A percentile compares a stretch with the other conserved stretches of the same genome.
These are phyloP conservation scores for Tylopilus sp. DNA, from an alignment of 1,284 basidiomycete species.

Conservation along the genomic window DNA sequence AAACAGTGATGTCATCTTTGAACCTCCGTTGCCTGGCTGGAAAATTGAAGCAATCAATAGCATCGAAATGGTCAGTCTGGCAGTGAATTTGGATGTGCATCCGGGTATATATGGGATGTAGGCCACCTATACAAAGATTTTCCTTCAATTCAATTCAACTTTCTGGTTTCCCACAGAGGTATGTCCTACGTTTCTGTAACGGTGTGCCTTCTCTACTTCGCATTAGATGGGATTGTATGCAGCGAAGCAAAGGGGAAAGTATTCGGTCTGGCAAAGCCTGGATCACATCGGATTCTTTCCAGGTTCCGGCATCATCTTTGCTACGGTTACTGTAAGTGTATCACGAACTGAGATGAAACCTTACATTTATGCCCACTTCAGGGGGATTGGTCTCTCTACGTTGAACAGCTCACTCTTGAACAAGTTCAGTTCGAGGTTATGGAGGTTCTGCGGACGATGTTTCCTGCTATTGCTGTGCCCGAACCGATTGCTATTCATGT, in stretches of 20 bases:
- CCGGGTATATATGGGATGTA: slow-evolving; percentile 12
- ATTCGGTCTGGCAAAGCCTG: slow-evolving; percentile 69
- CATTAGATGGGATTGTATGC: slow-evolving; percentile 61
- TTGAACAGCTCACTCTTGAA: slow-evolving; percentile 49
- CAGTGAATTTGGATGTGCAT: neutral
- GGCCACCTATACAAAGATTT: slow-evolving; percentile 69
- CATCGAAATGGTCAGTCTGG: slow-evolving; percentile 54
- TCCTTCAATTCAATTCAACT: slow-evolving; percentile 58
- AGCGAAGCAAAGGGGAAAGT: slow-evolving; percentile 57
- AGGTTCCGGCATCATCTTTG: slow-evolving; percentile 59
- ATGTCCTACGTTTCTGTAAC: neutral
- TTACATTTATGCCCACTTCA: slow-evolving; percentile 19
- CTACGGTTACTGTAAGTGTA: slow-evolving; percentile 56
- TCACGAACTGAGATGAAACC: neutral
- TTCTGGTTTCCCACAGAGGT: slow-evolving; percentile 72
- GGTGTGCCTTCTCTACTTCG: neutral
- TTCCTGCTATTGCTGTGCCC: slow-evolving; percentile 50
- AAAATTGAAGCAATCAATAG: slow-evolving; percentile 65
- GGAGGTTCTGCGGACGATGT: slow-evolving; percentile 54
- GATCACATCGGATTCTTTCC: slow-evolving; percentile 59
- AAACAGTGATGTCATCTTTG: slow-evolving; percentile 54
- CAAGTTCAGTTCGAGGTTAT: slow-evolving; percentile 53
- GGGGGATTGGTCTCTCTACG: slow-evolving; percentile 56
- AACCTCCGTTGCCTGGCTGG: slow-evolving; percentile 56
- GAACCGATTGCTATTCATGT: slow-evolving; percentile 54